phyloP scores from a whole-genome alignment of 768 basidiomycete genomes.

The Asterophora parasitica region DNA sequence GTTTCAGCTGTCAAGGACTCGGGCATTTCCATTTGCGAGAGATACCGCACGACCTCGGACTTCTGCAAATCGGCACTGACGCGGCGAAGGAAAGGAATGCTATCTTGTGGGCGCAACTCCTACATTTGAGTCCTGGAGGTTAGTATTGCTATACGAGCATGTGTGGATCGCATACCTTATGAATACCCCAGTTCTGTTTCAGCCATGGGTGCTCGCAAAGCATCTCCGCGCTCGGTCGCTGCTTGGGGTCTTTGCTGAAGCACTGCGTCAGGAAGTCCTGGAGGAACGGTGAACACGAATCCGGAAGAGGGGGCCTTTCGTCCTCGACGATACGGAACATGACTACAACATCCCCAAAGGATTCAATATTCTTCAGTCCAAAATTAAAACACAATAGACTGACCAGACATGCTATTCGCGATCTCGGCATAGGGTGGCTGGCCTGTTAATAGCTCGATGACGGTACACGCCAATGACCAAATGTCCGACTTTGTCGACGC shows the following conservation, averaged over 20 bases:
- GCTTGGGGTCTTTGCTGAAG: conserved; percentile 82
- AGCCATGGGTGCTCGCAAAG: conserved; percentile 94
- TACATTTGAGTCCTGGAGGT: conserved; percentile 19
- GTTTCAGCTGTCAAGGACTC: conserved; percentile 37
- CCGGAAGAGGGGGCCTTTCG: conserved; percentile 80
- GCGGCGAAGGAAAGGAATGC: conserved; percentile 90
- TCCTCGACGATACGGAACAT: conserved; percentile 99
- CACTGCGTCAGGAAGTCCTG: conserved; percentile 80
- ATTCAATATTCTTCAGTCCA: conserved; percentile 4
- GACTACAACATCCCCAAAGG: conserved; percentile 36
- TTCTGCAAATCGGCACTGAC: conserved; percentile 85
- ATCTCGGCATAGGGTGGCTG: conserved; percentile 90
- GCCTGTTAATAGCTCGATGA: conserved; percentile 91
- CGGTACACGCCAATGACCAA: conserved; percentile 93
- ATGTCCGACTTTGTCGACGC: conserved; percentile 92
- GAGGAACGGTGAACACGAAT: conserved; percentile 69
- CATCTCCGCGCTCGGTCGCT: conserved; percentile 78
- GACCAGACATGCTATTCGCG: conserved; percentile 86
- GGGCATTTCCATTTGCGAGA: conserved; percentile 42
- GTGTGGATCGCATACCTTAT: conserved; percentile 50
- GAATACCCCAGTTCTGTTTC: conserved; percentile 70
- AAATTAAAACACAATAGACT: conserved; percentile 20
- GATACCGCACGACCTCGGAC: conserved; percentile 54
- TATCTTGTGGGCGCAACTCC: conserved; percentile 89
- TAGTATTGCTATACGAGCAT: neutral